Evolutionary conservation across 306 rosid genomes (phyloP).

Genomic region (Rosa chinensis): DNA sequence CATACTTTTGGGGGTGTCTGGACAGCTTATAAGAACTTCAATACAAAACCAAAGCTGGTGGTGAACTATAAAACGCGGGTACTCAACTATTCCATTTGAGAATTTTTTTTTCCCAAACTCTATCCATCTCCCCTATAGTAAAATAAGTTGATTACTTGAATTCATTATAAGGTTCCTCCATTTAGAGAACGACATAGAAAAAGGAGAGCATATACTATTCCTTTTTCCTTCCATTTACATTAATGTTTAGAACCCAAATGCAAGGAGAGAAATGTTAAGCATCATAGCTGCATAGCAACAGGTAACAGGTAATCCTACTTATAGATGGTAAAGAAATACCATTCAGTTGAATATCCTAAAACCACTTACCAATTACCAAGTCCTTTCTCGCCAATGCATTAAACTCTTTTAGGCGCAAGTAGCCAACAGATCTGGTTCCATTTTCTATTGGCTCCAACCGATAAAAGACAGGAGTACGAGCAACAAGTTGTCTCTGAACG

Average conservation of each 20-base stretch:
- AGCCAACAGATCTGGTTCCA: slow-evolving; percentile 68
- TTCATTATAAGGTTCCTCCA: neutral
- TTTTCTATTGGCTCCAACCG: slow-evolving; percentile 70
- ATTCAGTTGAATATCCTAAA: slow-evolving; percentile 21
- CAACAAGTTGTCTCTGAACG: slow-evolving; percentile 83
- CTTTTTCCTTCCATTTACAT: neutral
- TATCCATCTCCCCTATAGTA: neutral
- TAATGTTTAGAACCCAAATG: neutral
- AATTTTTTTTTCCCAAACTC: neutral
- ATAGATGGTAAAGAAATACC: neutral
- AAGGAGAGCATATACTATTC: neutral
- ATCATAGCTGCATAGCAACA: neutral
- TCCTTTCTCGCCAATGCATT: slow-evolving; percentile 96
- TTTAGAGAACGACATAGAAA: neutral
- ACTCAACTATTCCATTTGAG: neutral
- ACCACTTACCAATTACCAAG: slow-evolving; percentile 64
- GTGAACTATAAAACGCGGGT: neutral
- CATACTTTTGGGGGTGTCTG: neutral
- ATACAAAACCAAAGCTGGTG: neutral
- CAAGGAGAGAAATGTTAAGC: slow-evolving; percentile 2
- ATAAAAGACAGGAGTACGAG: slow-evolving; percentile 87
- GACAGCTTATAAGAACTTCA: neutral
- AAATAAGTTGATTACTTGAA: neutral
- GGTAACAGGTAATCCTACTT: neutral
- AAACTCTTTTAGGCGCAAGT: slow-evolving; percentile 88